Evolutionary conservation across 169 alveolate genomes (phyloP), one percentile per base, ranked within the genome.

Genomic region (Plasmodium reichenowi): DNA sequence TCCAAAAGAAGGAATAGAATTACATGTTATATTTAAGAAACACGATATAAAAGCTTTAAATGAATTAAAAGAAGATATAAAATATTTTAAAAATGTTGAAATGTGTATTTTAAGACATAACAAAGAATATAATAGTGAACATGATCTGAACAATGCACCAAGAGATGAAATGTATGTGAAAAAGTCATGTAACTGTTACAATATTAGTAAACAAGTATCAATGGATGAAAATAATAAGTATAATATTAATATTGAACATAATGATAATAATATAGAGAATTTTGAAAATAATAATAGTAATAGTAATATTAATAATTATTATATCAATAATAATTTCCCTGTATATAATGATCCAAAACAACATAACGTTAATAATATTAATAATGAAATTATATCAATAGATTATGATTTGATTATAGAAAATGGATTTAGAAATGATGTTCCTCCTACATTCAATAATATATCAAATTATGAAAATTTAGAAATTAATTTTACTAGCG

Each of bases 21-120:
- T 92, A 20, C 95, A 92, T 50, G 80, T 92, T 17, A 67, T 92
- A n/a, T 78, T 88, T 72, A 88, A 92, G 22, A 88, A 89, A 58
- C 88, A 92, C 89, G 95, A 92, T 67, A 71, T 92, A 29, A 67
- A 90, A 59, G 88, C 95, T 45, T 58, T 92, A 60, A 92, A 76
- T 67, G 93, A 67, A 29, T 60, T 80, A 52, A 80, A 80, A 67
- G 45, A 15, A 54, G 62, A 80, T 63, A 47, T 80, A 56, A 80
- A 80, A 58, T 80, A 64, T 43, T 80, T 68, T 62, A 80, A 80
- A 52, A 59, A 56, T 80, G 76, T 80, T 12, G 85, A 68, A 29
- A 26, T 80, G 12, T 68, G 85, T 17, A 68, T 83, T 60, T 29
- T 68, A 32, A 83, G 70, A 43, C 91, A 83, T 24, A 24, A 58